A percentile compares a stretch with the other conserved stretches of the same genome.
phyloP scores from a whole-genome alignment of 805 yeast species.

The Clavispora phyllophila region DNA sequence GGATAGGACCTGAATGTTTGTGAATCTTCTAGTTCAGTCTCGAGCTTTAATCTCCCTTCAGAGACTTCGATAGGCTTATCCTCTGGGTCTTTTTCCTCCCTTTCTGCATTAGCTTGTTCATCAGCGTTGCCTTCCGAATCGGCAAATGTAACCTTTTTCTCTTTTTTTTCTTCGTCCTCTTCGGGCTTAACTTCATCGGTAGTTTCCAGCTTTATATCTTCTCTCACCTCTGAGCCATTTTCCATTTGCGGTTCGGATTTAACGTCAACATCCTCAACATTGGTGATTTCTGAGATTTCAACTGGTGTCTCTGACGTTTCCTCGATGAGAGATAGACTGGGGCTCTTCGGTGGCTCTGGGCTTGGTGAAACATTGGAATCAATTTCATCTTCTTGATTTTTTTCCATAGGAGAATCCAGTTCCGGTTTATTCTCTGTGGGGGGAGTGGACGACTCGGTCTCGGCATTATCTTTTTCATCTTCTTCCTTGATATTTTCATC shows the following conservation, averaged over 20 bases:
- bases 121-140: slow-evolving; percentile 9
- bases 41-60: slow-evolving; percentile 1
- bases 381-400: background rate
- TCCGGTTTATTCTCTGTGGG: background rate
- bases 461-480: slow-evolving; percentile 3
- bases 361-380: background rate
- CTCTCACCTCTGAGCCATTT: background rate
- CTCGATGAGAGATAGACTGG: background rate
- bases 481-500: slow-evolving; percentile 4
- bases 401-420: background rate
- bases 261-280: background rate
- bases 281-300: background rate
- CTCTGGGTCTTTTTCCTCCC: background rate
- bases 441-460: background rate
- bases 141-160: slow-evolving; percentile 21
- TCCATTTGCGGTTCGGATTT: background rate
- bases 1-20: slow-evolving; percentile 1
- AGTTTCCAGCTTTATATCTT: background rate
- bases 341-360: background rate
- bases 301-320: background rate
- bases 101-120: background rate
- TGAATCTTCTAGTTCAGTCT: background rate
- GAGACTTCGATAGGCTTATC: background rate
- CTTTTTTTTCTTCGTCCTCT: background rate
- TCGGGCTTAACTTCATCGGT: slow-evolving; percentile 8